Base-by-base conservation (phyloP, 208 protist genomes). In the Wallacemonas sp. region DNA sequence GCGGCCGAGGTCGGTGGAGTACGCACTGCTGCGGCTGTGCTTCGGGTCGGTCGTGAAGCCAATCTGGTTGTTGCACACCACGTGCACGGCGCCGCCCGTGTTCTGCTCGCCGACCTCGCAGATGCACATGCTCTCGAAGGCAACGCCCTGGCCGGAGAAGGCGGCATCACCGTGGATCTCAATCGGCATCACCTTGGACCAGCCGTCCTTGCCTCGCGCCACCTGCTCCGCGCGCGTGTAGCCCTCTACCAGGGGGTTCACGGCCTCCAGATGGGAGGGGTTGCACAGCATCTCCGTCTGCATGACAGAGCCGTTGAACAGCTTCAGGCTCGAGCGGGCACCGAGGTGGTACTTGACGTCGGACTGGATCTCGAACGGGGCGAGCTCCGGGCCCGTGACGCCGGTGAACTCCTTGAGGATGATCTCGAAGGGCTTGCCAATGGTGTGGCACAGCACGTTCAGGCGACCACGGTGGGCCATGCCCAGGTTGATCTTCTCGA, bases 281-380 rank as follows among this genome's bases (percentile, higher is more conserved):
- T 99, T 99, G 55, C 95, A 92, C 54, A 99, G 81, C 57, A 99
- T 88, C 64, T 98, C 98, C 7, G 98, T 83, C 81, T 97, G 67
- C 67, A 99, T 90, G 42, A 78, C 70, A 1, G 68, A 54, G n/a
- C 57, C 91, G 74, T 76, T 81, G 25, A 84, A 79, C 18, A 95
- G 42, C 38, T 71, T 54, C 12, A 98, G 65, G 31, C 90, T 72
- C 32, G 81, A 73, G 29, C 72, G 92, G 41, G 81, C 92, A 62
- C 98, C 98, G 14, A 99, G 87, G 77, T 99, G 98, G 83, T 99
- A 99, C 80, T 99, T 99, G 11, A 99, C 98, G 64, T 99, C 98
- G 57, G 97, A 98, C 50, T 96, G 98, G 67, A 99, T 97, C 82
- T 98, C 86, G 61, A 93, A 94, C 3, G 85, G 83, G 44, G 67